Evolutionary conservation across 352 stramenopile species (phyloP).

Genomic region (Phytopythium boreale): DNA sequence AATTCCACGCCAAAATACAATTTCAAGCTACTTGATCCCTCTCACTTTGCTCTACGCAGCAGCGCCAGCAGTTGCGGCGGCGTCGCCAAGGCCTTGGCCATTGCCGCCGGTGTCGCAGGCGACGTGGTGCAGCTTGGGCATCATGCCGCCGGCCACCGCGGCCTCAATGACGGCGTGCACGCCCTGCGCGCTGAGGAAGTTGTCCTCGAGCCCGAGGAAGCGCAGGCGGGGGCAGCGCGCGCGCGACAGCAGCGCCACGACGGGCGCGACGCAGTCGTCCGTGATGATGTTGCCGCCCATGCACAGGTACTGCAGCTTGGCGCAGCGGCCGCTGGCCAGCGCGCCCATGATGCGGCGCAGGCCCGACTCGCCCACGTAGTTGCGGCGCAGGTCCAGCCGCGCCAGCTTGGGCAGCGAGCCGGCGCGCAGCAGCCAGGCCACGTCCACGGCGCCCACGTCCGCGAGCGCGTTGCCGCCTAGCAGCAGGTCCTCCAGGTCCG

Average conservation of each 20-base stretch:
- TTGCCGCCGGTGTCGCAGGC: conserved; percentile 35
- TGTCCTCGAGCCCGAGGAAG: conserved; percentile 78
- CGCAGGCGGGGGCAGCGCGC: conserved; percentile 68
- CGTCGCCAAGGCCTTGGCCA: not conserved
- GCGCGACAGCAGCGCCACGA: conserved; percentile 60
- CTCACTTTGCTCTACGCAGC: not conserved
- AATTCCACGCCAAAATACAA: not conserved
- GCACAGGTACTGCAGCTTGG: conserved; percentile 78
- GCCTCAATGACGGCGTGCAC: conserved; percentile 78
- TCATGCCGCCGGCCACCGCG: conserved; percentile 72
- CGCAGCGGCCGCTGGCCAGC: conserved; percentile 40
- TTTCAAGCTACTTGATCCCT: no score
- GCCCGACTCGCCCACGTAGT: conserved; percentile 79
- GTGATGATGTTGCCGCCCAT: conserved; percentile 87
- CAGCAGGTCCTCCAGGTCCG: conserved; percentile 59
- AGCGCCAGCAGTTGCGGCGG: not conserved
- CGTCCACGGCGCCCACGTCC: conserved; percentile 68
- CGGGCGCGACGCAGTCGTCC: conserved; percentile 70
- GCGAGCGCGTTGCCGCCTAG: conserved; percentile 76
- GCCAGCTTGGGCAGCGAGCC: conserved; percentile 63
- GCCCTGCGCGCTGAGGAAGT: conserved; percentile 72
- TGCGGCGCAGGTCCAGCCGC: conserved; percentile 72
- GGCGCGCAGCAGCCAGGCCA: conserved; percentile 65
- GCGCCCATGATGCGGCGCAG: conserved; percentile 72
- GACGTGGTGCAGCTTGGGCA: conserved; percentile 81